These are phyloP conservation scores for Puccinia coronata DNA, from an alignment of 1,284 basidiomycete species.

Conservation along the genomic window DNA sequence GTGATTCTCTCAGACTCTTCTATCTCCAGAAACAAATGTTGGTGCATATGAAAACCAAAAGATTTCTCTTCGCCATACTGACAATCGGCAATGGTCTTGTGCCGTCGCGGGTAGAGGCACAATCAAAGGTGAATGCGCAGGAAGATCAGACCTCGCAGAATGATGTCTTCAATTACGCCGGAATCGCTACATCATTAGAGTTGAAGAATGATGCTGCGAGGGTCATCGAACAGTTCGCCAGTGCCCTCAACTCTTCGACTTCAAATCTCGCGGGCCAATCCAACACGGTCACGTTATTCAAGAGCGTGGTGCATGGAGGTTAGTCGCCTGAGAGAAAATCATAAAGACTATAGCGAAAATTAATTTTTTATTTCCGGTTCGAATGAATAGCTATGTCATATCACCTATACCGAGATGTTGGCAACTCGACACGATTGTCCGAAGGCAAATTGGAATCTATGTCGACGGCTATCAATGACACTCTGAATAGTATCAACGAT, in stretches of 20 bases:
- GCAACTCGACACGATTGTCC: constrained; percentile 27
- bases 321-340: neutral
- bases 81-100: neutral
- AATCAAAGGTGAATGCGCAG: neutral
- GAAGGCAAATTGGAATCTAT: constrained; percentile 25
- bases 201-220: constrained; percentile 23
- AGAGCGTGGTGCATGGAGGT: constrained; percentile 43
- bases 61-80: neutral
- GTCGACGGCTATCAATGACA: constrained; percentile 50
- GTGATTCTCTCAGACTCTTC: too few species aligned
- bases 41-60: neutral
- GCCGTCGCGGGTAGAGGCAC: neutral
- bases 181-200: constrained; percentile 22
- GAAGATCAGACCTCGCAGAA: neutral
- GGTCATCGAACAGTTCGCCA: constrained; percentile 35
- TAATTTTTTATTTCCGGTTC: neutral
- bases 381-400: constrained; percentile 33
- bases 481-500: constrained; percentile 44
- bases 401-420: constrained; percentile 35
- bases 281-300: constrained; percentile 39
- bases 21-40: neutral
- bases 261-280: neutral
- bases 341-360: neutral
- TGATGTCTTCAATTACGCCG: constrained; percentile 34
- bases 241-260: constrained; percentile 20